A percentile compares a stretch with the other conserved stretches of the same genome.
Conservation (phyloP, 2,329 filamentous ascomycete genomes). For the Aspergillus neoniger region DNA sequence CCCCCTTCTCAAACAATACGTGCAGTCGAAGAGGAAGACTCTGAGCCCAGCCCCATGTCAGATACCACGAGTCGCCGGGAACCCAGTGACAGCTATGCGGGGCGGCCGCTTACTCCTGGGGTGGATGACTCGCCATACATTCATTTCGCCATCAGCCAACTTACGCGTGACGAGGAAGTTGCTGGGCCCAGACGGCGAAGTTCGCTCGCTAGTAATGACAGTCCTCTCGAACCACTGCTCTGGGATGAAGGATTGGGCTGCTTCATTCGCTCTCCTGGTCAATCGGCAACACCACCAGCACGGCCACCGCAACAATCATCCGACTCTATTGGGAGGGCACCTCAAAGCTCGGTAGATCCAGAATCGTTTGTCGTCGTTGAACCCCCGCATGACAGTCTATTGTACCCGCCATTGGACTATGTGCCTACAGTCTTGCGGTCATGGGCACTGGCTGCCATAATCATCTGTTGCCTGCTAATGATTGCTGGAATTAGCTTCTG, state of each 20-base stretch:
- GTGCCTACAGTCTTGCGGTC: conserved; percentile 71
- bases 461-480: conserved; percentile 68
- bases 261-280: conserved; percentile 37
- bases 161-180: conserved; percentile 73
- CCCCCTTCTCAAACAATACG: conserved; percentile 31
- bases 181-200: conserved; percentile 56
- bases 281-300: conserved; percentile 35
- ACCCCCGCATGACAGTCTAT: conserved; percentile 45
- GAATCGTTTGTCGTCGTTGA: conserved; percentile 54
- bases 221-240: conserved; percentile 54
- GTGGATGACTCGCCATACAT: conserved; percentile 86
- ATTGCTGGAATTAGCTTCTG: conserved; percentile 70
- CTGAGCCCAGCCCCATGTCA: conserved; percentile 25
- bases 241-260: conserved; percentile 51
- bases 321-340: conserved; percentile 9
- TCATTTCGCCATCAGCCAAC: conserved; percentile 82
- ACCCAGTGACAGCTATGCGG: conserved; percentile 30
- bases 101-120: conserved; percentile 66
- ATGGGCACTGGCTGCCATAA: conserved; percentile 62
- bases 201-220: conserved; percentile 46
- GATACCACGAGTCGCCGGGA: conserved; percentile 29
- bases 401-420: conserved; percentile 63
- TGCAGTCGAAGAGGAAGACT: conserved; percentile 27
- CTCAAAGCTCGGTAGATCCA: conserved; percentile 28
- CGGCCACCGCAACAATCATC: conserved; percentile 30